Conservation (phyloP, 2,329 filamentous ascomycete species). For the Gnomoniopsis sp. region DNA sequence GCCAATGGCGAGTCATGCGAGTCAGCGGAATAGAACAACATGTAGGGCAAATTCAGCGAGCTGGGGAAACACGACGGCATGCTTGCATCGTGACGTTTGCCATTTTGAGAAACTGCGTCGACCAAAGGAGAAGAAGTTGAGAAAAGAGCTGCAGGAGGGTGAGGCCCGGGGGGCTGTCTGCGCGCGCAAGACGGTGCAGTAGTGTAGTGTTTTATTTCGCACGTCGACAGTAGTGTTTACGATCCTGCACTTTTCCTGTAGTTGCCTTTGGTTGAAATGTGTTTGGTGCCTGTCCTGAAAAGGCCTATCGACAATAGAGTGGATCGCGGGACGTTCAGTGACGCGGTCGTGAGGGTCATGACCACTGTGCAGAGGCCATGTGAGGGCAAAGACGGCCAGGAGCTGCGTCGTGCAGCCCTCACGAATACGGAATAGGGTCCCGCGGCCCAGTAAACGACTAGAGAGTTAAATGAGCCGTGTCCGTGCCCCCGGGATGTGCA, state of each 20-base stretch:
- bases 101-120: not conserved
- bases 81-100: slow-evolving; percentile 2
- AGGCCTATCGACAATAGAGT: not conserved
- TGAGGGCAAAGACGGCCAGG: not conserved
- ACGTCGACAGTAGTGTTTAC: not conserved
- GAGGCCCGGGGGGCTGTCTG: not conserved
- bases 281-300: too few species aligned
- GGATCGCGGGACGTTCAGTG: not conserved
- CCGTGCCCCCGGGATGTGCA: not conserved
- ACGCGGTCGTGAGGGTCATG: not conserved
- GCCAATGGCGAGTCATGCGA: not conserved
- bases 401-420: not conserved
- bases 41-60: not conserved
- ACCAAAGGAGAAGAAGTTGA: not conserved
- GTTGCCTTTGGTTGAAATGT: not conserved
- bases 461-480: slow-evolving; percentile 9
- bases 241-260: not conserved
- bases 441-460: not conserved
- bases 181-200: too few species aligned
- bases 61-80: not conserved
- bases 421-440: not conserved
- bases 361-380: too few species aligned
- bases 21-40: not conserved
- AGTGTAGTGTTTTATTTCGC: too few species aligned
- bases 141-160: not conserved